Conservation (phyloP, 192 early-diverging fungal genomes). For the Coemansia interrupta region DNA sequence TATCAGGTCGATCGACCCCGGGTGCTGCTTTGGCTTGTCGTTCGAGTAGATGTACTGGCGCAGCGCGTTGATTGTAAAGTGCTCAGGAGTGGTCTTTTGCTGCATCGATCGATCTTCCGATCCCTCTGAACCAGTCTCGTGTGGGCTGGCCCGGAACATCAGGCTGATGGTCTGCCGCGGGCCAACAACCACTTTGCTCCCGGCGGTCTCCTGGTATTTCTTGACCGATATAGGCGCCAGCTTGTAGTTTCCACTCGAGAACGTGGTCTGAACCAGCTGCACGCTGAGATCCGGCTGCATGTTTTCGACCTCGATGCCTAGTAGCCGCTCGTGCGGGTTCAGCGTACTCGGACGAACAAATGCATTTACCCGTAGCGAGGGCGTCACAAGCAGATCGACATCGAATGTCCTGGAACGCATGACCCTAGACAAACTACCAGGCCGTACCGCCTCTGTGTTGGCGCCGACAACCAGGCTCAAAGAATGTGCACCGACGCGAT, state of each 20-base stretch:
- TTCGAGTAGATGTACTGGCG: conserved; percentile 44
- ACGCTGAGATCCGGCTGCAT: conserved; percentile 28
- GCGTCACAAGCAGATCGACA: conserved; percentile 63
- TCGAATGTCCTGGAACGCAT: conserved; percentile 45
- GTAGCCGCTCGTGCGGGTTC: conserved; percentile 77
- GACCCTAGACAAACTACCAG: background rate
- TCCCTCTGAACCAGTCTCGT: background rate
- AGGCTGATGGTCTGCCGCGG: conserved; percentile 39
- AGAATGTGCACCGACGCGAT: conserved; percentile 81
- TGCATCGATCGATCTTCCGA: conserved; percentile 21
- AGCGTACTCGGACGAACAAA: conserved; percentile 82
- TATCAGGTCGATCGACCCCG: conserved; percentile 24
- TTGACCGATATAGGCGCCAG: conserved; percentile 14
- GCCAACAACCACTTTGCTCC: conserved; percentile 12
- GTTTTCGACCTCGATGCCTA: conserved; percentile 82
- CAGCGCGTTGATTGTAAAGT: conserved; percentile 48
- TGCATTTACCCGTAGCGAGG: conserved; percentile 89
- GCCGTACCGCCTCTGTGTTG: background rate
- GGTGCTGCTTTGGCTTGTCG: conserved; percentile 24
- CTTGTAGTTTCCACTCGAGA: conserved; percentile 37
- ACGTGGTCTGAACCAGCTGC: conserved; percentile 44
- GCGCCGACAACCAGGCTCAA: conserved; percentile 37
- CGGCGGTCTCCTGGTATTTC: background rate
- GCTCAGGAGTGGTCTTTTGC: conserved; percentile 32
- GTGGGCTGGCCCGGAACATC: conserved; percentile 29